Conservation (phyloP, 1,284 basidiomycete species). For the Cutaneotrichosporon mucoides region DNA sequence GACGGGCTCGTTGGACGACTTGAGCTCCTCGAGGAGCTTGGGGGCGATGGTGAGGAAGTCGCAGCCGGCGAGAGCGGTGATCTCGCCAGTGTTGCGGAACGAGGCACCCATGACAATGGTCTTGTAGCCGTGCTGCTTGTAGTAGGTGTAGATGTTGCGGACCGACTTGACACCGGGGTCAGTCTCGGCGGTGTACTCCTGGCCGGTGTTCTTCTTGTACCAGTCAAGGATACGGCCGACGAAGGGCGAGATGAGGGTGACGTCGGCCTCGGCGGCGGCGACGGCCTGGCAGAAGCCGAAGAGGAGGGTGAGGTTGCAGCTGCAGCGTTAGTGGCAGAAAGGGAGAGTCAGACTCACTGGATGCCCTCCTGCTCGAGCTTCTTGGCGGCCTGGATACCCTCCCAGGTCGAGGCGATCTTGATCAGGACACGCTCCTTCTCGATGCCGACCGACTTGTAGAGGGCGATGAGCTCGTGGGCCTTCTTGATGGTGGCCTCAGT, state of each 20-base stretch:
- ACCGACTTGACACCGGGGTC: conserved; percentile 98
- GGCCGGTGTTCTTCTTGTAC: conserved; percentile 85
- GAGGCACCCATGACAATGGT: conserved; percentile 99
- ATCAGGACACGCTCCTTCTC: conserved; percentile 90
- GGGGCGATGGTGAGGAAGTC: conserved; percentile 97
- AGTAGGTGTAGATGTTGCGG: conserved; percentile 87
- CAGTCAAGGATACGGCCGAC: conserved; percentile 97
- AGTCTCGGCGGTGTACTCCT: conserved; percentile 72
- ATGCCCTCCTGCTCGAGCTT: conserved; percentile 91
- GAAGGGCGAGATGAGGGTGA: conserved; percentile 98
- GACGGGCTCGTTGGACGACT: conserved; percentile 70
- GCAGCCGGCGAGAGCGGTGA: conserved; percentile 89
- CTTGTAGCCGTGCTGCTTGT: conserved; percentile 97
- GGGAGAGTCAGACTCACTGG: conserved; percentile 53
- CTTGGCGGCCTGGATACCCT: conserved; percentile 97
- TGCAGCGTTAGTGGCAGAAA: conserved; percentile 2
- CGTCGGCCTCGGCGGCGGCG: conserved; percentile 94
- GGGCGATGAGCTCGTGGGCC: conserved; percentile 87
- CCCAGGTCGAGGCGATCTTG: conserved; percentile 99
- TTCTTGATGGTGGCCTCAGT: conserved; percentile 50
- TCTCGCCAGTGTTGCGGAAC: conserved; percentile 94
- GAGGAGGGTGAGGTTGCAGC: conserved; percentile 95
- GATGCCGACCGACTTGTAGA: conserved; percentile 89
- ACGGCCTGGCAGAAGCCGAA: conserved; percentile 99
- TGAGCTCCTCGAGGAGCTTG: conserved; percentile 83